These are phyloP conservation scores for Fusarium sp. DNA, from an alignment of 2,329 filamentous ascomycete species.

Conservation along the genomic window DNA sequence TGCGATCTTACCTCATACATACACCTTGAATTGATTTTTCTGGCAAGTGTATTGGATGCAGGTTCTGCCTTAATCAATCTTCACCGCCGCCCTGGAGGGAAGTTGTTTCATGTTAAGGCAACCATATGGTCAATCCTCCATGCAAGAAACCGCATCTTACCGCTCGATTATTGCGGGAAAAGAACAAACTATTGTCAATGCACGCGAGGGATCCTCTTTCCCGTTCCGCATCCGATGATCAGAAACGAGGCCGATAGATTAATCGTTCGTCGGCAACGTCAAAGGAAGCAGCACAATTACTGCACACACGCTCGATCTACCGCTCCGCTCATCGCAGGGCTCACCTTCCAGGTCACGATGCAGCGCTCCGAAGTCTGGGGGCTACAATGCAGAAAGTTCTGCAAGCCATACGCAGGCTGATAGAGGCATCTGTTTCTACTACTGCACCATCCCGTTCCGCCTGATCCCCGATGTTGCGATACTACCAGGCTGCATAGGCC, in stretches of 20 bases:
- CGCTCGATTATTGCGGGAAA: neutral
- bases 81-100: neutral
- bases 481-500: slow-evolving; percentile 6
- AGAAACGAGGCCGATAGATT: slow-evolving; percentile 1
- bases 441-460: slow-evolving; percentile 27
- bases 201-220: slow-evolving; percentile 20
- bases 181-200: slow-evolving; percentile 12
- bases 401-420: slow-evolving; percentile 13
- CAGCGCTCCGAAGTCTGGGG: slow-evolving; percentile 17
- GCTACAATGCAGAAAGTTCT: neutral
- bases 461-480: slow-evolving; percentile 12
- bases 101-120: neutral
- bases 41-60: neutral
- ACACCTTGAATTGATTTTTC: neutral
- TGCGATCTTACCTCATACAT: neutral
- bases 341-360: slow-evolving; percentile 19
- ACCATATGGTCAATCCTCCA: neutral
- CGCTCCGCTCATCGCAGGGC: slow-evolving; percentile 10
- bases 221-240: slow-evolving; percentile 9
- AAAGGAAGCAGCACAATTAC: neutral
- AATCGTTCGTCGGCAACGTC: slow-evolving; percentile 11
- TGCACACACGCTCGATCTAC: neutral
- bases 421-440: slow-evolving; percentile 22
- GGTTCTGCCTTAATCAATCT: neutral
- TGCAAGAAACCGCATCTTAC: slow-evolving; percentile 31